These are phyloP conservation scores for Saussurea involucrata DNA, from an alignment of 129 eudicot genomes.

Conservation along the genomic window DNA sequence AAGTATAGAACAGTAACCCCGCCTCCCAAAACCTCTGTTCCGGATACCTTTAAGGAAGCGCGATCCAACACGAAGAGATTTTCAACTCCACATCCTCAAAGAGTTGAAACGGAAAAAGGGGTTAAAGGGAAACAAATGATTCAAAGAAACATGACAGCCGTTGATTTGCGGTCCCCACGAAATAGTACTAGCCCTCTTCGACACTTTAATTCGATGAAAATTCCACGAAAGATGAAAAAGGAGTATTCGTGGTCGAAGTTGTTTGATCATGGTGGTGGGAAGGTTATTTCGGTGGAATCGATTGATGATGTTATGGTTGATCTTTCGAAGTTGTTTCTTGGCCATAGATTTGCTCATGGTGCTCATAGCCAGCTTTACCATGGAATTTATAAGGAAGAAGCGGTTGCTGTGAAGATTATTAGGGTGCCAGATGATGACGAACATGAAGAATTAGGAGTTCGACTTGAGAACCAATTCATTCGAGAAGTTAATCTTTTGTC, in stretches of 20 bases:
- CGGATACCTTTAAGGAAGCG: conserved; percentile 82
- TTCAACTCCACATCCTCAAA: conserved; percentile 74
- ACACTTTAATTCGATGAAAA: conserved; percentile 44
- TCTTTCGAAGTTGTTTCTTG: conserved; percentile 76
- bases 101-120: conserved; percentile 58
- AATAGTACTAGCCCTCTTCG: conserved; percentile 44
- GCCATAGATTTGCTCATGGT: conserved; percentile 91
- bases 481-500: conserved; percentile 79
- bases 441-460: conserved; percentile 59
- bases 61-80: conserved; percentile 50
- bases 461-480: conserved; percentile 69
- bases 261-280: conserved; percentile 87
- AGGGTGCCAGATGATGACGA: conserved; percentile 86
- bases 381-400: conserved; percentile 69
- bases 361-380: conserved; percentile 92
- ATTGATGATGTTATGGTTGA: conserved; percentile 70
- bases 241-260: conserved; percentile 75
- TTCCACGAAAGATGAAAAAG: conserved; percentile 39
- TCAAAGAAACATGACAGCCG: conserved; percentile 29
- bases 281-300: conserved; percentile 70
- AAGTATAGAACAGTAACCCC: conserved; percentile 77
- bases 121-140: conserved; percentile 34
- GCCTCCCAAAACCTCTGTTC: conserved; percentile 43
- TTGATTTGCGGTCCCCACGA: conserved; percentile 27
- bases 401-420: conserved; percentile 84